Evolutionary conservation across 2,329 filamentous ascomycete genomes (phyloP).

Genomic region (Monosporascus ibericus): DNA sequence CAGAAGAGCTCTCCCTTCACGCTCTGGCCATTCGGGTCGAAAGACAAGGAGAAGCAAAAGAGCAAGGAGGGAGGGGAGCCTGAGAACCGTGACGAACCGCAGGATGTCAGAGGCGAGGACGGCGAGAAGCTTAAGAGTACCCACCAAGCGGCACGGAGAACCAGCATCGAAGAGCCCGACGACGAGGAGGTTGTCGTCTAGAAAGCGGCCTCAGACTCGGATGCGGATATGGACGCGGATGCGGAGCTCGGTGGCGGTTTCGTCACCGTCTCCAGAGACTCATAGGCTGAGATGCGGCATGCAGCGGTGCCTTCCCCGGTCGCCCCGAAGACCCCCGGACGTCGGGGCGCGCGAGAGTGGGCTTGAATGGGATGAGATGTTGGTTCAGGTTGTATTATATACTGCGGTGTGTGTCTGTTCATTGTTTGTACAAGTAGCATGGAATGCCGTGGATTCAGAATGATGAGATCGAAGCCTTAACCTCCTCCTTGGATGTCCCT

Average conservation of each 20-base stretch:
- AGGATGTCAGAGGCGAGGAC: constrained; percentile 32
- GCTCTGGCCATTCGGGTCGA: constrained; percentile 48
- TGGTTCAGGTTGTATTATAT: neutral
- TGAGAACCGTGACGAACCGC: constrained; percentile 21
- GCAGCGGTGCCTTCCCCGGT: too few species aligned
- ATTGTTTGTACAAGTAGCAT: neutral
- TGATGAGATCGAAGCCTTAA: neutral
- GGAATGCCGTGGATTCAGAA: neutral
- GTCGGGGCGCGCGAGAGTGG: neutral
- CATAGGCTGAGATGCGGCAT: too few species aligned
- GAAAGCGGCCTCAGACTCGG: constrained; percentile 14
- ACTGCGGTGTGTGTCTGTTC: neutral
- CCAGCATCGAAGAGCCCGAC: constrained; percentile 55
- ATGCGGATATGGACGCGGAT: constrained; percentile 1
- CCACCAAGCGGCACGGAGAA: constrained; percentile 47
- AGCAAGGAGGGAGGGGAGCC: constrained; percentile 30
- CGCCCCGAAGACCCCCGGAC: too few species aligned
- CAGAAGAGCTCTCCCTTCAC: constrained; percentile 35
- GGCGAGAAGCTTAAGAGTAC: constrained; percentile 38
- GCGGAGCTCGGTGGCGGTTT: constrained; percentile 10
- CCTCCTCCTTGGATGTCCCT: too few species aligned
- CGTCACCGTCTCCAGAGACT: constrained; percentile 1
- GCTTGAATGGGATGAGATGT: neutral
- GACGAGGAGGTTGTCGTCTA: constrained; percentile 34
- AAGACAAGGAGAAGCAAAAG: constrained; percentile 25